phyloP scores from a whole-genome alignment of 768 basidiomycete genomes.

The Panaeolus papilionaceus region DNA sequence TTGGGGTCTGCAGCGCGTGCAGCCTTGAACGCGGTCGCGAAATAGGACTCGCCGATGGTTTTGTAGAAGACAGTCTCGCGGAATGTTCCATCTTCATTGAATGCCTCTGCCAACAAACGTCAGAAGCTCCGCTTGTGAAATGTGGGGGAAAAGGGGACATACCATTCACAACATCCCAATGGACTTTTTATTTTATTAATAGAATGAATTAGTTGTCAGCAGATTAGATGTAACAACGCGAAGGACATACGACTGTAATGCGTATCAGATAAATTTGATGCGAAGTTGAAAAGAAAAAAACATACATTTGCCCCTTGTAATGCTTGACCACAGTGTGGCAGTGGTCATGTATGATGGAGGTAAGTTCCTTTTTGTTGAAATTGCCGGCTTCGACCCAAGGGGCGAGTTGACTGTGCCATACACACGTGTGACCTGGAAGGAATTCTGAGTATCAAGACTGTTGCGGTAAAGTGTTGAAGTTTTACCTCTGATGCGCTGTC shows the following conservation, averaged over 20 bases:
- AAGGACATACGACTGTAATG: constrained; percentile 18
- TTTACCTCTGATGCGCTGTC: constrained; percentile 50
- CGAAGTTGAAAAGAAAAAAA: neutral
- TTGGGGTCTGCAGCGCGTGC: constrained; percentile 57
- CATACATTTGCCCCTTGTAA: constrained; percentile 54
- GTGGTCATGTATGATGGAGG: constrained; percentile 52
- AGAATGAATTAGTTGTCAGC: constrained; percentile 10
- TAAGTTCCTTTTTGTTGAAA: constrained; percentile 46
- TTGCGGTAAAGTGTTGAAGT: neutral
- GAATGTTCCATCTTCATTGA: constrained; percentile 64
- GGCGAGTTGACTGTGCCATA: constrained; percentile 60
- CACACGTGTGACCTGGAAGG: constrained; percentile 46
- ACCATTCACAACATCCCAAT: constrained; percentile 59
- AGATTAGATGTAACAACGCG: constrained; percentile 11
- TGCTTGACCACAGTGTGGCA: constrained; percentile 53
- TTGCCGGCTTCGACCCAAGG: constrained; percentile 51
- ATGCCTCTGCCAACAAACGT: constrained; percentile 41
- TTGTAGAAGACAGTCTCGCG: constrained; percentile 56
- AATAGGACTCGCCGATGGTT: constrained; percentile 48
- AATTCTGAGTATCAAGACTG: constrained; percentile 14
- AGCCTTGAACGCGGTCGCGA: constrained; percentile 52
- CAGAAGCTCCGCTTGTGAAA: constrained; percentile 15
- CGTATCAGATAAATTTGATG: neutral
- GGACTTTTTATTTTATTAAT: constrained; percentile 32
- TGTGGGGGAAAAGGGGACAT: constrained; percentile 16